These are phyloP conservation scores for Zymoseptoria passerinii DNA, from an alignment of 2,329 filamentous ascomycete species.

Conservation along the genomic window DNA sequence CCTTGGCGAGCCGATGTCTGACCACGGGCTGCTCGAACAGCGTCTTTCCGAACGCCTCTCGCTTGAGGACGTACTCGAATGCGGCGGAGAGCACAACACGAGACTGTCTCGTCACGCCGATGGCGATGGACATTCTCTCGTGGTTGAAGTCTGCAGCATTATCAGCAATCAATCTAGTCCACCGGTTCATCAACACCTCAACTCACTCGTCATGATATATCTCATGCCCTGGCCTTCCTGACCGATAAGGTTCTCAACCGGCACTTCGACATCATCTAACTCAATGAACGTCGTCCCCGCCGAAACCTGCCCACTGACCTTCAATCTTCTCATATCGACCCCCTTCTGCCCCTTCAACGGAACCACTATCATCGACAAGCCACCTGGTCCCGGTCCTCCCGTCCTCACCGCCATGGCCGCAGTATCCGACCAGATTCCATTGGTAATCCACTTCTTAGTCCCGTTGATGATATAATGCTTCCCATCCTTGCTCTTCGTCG, in stretches of 20 bases:
- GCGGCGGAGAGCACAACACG: slow-evolving; percentile 53
- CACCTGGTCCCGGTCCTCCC: slow-evolving; percentile 53
- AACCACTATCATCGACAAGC: slow-evolving; percentile 60
- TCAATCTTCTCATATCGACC: slow-evolving; percentile 59
- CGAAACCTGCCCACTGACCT: slow-evolving; percentile 56
- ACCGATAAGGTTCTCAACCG: slow-evolving; percentile 61
- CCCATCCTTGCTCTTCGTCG: slow-evolving; percentile 53
- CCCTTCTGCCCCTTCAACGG: slow-evolving; percentile 60
- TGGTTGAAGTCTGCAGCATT: slow-evolving; percentile 60
- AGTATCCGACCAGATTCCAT: slow-evolving; percentile 62
- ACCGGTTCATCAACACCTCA: not conserved
- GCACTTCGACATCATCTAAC: slow-evolving; percentile 65
- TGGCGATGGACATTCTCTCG: slow-evolving; percentile 59
- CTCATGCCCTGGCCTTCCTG: slow-evolving; percentile 63
- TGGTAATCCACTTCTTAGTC: slow-evolving; percentile 75
- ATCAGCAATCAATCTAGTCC: slow-evolving; percentile 25
- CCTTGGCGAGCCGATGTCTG: slow-evolving; percentile 62
- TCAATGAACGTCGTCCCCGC: slow-evolving; percentile 69
- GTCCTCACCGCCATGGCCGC: slow-evolving; percentile 66
- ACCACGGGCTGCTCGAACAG: slow-evolving; percentile 69
- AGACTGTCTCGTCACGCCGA: slow-evolving; percentile 55
- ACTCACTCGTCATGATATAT: slow-evolving; percentile 38
- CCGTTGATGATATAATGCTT: slow-evolving; percentile 64
- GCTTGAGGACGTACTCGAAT: slow-evolving; percentile 55
- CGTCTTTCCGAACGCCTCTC: slow-evolving; percentile 59